Conservation (phyloP, 805 yeast species). For the Barnettozyma wickerhamii region DNA sequence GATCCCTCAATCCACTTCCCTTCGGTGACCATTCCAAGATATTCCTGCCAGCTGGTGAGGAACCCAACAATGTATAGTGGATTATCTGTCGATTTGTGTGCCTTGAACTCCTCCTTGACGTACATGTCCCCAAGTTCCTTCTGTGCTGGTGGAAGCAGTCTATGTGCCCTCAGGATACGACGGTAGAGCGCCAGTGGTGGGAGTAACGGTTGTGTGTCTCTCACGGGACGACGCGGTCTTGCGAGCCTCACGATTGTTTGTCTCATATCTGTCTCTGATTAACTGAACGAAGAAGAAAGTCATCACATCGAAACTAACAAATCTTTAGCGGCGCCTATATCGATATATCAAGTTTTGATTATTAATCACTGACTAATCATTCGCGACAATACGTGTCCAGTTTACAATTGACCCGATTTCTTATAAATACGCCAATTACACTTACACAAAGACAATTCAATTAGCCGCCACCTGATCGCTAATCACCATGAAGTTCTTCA, state of each 20-base stretch:
- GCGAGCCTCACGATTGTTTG: constrained; percentile 11
- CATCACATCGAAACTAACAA: no score
- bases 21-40: constrained; percentile 52
- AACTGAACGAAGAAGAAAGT: neutral
- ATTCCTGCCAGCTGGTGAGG: constrained; percentile 91
- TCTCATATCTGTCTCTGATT: no score
- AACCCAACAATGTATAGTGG: constrained; percentile 95
- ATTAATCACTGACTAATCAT: neutral
- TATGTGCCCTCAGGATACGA: constrained; percentile 80
- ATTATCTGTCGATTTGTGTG: constrained; percentile 77
- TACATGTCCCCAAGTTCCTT: constrained; percentile 84
- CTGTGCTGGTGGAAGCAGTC: constrained; percentile 57
- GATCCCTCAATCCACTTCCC: constrained; percentile 62
- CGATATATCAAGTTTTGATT: no score
- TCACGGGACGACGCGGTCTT: constrained; percentile 15
- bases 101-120: constrained; percentile 83
- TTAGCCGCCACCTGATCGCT: neutral
- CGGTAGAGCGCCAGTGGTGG: constrained; percentile 83
- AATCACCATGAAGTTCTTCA: constrained; percentile 34
- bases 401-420: neutral
- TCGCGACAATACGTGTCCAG: neutral
- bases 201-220: constrained; percentile 45
- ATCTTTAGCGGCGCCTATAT: neutral
- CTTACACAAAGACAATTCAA: neutral
- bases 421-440: neutral